phyloP scores from a whole-genome alignment of 768 basidiomycete genomes.

The Lactifluus volemus region DNA sequence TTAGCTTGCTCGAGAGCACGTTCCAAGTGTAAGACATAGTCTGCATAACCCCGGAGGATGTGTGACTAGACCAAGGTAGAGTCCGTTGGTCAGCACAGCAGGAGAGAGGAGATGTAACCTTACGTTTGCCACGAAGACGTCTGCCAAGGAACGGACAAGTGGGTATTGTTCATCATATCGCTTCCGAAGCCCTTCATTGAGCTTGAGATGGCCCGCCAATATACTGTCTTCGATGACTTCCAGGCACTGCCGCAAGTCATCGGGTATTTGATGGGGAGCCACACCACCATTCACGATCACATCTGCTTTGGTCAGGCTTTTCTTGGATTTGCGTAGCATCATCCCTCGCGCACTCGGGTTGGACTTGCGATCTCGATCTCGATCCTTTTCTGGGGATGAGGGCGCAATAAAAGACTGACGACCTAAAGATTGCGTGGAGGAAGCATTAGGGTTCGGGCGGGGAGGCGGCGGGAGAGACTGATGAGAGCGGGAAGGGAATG shows the following conservation, averaged over 20 bases:
- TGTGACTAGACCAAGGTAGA: slow-evolving; percentile 51
- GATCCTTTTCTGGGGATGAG: slow-evolving; percentile 32
- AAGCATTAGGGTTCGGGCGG: slow-evolving; percentile 41
- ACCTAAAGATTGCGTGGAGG: slow-evolving; percentile 70
- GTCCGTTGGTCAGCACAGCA: slow-evolving; percentile 17
- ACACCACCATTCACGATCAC: slow-evolving; percentile 42
- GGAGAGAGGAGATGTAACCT: slow-evolving; percentile 25
- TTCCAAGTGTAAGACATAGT: slow-evolving; percentile 91
- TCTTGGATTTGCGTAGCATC: slow-evolving; percentile 61
- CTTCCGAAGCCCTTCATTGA: slow-evolving; percentile 78
- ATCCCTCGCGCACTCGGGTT: slow-evolving; percentile 32
- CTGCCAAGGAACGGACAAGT: slow-evolving; percentile 83
- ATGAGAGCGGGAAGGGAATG: slow-evolving; percentile 75
- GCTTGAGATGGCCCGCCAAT: slow-evolving; percentile 78
- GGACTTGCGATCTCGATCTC: slow-evolving; percentile 32
- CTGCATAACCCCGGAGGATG: slow-evolving; percentile 89
- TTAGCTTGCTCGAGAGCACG: slow-evolving; percentile 84
- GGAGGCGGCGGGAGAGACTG: slow-evolving; percentile 65
- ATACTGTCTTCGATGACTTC: slow-evolving; percentile 84
- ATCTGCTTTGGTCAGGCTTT: slow-evolving; percentile 42
- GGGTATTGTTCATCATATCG: slow-evolving; percentile 96
- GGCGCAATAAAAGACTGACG: slow-evolving; percentile 53
- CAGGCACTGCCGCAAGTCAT: slow-evolving; percentile 76
- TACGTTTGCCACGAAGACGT: slow-evolving; percentile 93
- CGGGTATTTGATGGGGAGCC: slow-evolving; percentile 74